These are phyloP conservation scores for Aspergillus uvarum DNA, from an alignment of 2,329 filamentous ascomycete species.

Conservation along the genomic window DNA sequence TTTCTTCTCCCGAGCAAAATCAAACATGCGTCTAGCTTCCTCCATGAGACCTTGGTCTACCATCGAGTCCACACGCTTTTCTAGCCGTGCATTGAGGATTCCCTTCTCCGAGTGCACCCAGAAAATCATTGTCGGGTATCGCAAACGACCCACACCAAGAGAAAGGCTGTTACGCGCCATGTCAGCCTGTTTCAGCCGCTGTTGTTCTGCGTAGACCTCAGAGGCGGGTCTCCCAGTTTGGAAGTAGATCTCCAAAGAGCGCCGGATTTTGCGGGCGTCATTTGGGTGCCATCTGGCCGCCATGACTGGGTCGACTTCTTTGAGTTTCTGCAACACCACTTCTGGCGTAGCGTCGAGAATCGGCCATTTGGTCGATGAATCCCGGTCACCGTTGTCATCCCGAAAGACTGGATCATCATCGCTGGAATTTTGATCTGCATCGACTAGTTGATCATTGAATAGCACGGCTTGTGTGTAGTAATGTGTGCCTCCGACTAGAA, in stretches of 20 bases:
- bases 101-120: constrained; percentile 81
- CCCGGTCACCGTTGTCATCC: constrained; percentile 15
- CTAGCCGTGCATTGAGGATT: constrained; percentile 67
- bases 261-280: constrained; percentile 82
- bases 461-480: constrained; percentile 91
- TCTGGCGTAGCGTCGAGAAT: constrained; percentile 72
- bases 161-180: constrained; percentile 21
- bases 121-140: constrained; percentile 67
- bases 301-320: constrained; percentile 83
- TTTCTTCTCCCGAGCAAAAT: constrained; percentile 47
- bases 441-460: constrained; percentile 70
- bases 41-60: constrained; percentile 62
- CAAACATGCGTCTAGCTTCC: constrained; percentile 58
- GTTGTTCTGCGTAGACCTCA: constrained; percentile 81
- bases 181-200: constrained; percentile 30
- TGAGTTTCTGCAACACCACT: constrained; percentile 68
- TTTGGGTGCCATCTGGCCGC: constrained; percentile 92
- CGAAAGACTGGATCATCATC: constrained; percentile 24
- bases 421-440: constrained; percentile 22
- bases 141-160: constrained; percentile 36
- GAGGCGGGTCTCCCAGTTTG: constrained; percentile 79
- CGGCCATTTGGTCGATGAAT: constrained; percentile 54
- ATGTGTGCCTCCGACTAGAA: constrained; percentile 90
- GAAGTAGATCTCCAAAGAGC: constrained; percentile 87
- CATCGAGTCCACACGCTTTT: constrained; percentile 83